Base-by-base conservation (phyloP, 169 alveolate species). In the Blepharisma undulans region DNA sequence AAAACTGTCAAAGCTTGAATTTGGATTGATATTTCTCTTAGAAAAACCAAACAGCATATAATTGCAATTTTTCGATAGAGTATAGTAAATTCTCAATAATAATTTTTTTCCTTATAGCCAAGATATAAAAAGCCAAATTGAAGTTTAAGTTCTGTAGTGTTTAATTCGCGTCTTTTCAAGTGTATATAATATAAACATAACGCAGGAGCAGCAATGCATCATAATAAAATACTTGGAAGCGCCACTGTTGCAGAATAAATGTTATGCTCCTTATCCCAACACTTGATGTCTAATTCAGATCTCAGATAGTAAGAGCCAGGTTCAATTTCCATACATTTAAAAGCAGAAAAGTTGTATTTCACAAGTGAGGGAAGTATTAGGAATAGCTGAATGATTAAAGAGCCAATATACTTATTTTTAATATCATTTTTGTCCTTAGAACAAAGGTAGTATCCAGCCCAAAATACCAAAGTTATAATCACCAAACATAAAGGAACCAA, bases 181-280 rank as follows among this genome's bases (percentile, higher is more conserved):
- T 19, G 16, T 19, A 66, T 16, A 66, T 16, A 16, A 66, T 16
- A 66, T 19, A 66, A 19, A 66, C 16, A 19, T 66, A 19, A 66
- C 76, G 19, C 33, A 21, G 96, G 96, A 34, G 84, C 30, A 18
- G 95, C 95, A 74, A 94, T 48, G 21, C 92, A 94, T 92, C 94
- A 93, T 0, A 93, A 34, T 2, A 92, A 48, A 6, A 94, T 59
- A 85, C 88, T 88, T 19, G 95, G 95, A 4, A 93, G 19, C 4
- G 93, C 94, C 2, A 94, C 86, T 1, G 36, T 32, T 5, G 91
- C 25, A 29, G 90, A 61, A 92, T 91, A 92, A 86, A 29, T 30
- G 6, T 61, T 72, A 76, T 84, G 90, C 16, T 18, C 22, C 18
- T 36, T 27, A 12, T 84, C 90, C 90, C 90, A 84, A 36, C 90